These are phyloP conservation scores for Nasturtium officinale DNA, from an alignment of 345 rosid species.

Conservation along the genomic window DNA sequence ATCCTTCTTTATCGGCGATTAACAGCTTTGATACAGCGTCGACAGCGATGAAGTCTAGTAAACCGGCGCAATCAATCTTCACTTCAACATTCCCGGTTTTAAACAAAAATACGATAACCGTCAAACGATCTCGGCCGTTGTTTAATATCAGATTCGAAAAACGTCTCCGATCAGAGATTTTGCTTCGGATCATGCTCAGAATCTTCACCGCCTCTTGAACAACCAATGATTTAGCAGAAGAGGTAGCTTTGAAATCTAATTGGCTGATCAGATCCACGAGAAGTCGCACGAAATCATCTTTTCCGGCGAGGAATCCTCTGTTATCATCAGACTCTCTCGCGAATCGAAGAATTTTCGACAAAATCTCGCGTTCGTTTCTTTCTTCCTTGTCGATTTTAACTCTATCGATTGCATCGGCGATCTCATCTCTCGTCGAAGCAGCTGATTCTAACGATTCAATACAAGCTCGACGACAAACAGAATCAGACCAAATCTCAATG, in stretches of 20 bases:
- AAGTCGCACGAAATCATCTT: constrained; percentile 58
- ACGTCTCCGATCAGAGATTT: constrained; percentile 47
- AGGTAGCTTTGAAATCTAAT: constrained; percentile 33
- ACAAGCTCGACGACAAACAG: constrained; percentile 45
- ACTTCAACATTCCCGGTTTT: constrained; percentile 52
- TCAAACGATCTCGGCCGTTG: constrained; percentile 47
- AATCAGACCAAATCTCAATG: constrained; percentile 80
- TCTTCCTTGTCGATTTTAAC: constrained; percentile 37
- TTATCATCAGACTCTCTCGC: constrained; percentile 64
- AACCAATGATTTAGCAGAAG: constrained; percentile 35
- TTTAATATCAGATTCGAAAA: constrained; percentile 47
- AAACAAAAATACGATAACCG: constrained; percentile 50
- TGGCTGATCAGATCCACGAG: constrained; percentile 55
- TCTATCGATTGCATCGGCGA: constrained; percentile 43
- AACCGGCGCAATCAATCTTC: constrained; percentile 54
- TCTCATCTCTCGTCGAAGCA: constrained; percentile 47
- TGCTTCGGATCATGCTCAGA: constrained; percentile 48
- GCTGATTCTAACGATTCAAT: constrained; percentile 31
- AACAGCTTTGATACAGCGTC: constrained; percentile 61
- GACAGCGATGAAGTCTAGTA: constrained; percentile 62
- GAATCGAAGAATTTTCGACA: constrained; percentile 52
- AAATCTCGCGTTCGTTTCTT: constrained; percentile 17
- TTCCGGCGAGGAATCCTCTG: constrained; percentile 56
- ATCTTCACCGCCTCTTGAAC: constrained; percentile 61
- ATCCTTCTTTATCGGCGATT: constrained; percentile 64